Evolutionary conservation across 192 early-diverging fungal genomes (phyloP), one percentile per base, ranked within the genome.

Genomic region (Linderina pennispora): DNA sequence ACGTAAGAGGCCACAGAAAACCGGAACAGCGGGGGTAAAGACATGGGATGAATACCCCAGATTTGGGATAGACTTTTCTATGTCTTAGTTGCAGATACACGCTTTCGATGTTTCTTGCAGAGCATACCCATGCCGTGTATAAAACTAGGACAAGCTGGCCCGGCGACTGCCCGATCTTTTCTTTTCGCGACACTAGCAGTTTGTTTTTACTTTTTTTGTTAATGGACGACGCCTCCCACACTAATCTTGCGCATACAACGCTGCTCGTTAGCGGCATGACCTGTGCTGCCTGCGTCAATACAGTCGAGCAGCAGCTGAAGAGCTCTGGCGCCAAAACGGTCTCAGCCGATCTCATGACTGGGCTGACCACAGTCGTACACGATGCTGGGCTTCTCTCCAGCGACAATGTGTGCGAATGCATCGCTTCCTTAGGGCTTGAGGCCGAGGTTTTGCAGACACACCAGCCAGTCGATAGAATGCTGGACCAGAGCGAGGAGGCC

Each of bases 231-330:
- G n/a, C n/a, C n/a, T n/a, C n/a, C n/a, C n/a, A n/a, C n/a, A n/a
- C n/a, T n/a, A n/a, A n/a, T n/a, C n/a, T n/a, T n/a, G n/a, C n/a
- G n/a, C n/a, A 71, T 25, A 71, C 67, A 4, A 63, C 55, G 21
- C 49, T 91, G 15, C 56, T 76, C 17, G 59, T 92, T 24, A 55
- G 70, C 0, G 94, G 94, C 6, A 85, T 97, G 83, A 90, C 91
- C 1, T 97, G 94, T 45, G 73, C 77, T 3, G 82, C 86, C 15
- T 97, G 94, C 53, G 90, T 93, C 21, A 58, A 71, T 4, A 66
- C 85, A 0, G 78, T 95, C 15, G 79, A 78, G 26, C 58, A 53
- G 13, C 60, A 76, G 3, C 19, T 75, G 11, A 41, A 48, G 23
- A 33, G 33, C 7, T 19, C 60, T 25, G 65, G 87, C 1, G 75